A percentile compares a stretch with the other conserved stretches of the same genome.
Conservation (phyloP, 225 moss, liverwort and hornwort genomes). For the Climacium dendroides region DNA sequence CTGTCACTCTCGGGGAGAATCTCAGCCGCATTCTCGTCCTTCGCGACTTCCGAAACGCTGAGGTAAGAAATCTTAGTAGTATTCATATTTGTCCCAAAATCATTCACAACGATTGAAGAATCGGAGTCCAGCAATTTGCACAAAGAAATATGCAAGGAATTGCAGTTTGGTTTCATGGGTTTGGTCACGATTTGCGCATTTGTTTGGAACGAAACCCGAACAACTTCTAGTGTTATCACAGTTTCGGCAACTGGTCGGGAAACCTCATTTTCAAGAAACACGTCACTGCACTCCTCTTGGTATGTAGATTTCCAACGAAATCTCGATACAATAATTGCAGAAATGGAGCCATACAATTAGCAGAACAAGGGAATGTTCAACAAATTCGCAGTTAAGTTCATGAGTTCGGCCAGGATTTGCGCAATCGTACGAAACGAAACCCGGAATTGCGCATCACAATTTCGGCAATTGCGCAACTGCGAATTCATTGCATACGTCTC, state of each 20-base stretch:
- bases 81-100: not conserved
- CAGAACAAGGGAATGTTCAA: not conserved
- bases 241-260: not conserved
- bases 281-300: not conserved
- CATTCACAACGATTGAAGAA: not conserved
- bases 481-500: not conserved
- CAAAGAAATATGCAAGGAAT: not conserved
- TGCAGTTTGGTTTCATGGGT: not conserved
- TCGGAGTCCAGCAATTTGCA: not conserved
- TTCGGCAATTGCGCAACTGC: not conserved
- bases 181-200: not conserved
- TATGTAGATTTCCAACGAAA: not conserved
- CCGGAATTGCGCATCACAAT: not conserved
- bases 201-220: not conserved
- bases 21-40: not conserved
- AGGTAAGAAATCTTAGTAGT: not conserved
- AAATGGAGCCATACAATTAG: not conserved
- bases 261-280: not conserved
- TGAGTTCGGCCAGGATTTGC: not conserved
- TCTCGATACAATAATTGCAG: not conserved
- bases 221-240: not conserved
- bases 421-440: not conserved
- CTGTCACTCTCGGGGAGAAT: not conserved
- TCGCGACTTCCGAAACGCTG: not conserved
- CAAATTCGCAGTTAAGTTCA: not conserved